Evolutionary conservation across 495 filamentous ascomycete species (phyloP), one percentile per base, ranked within the genome.

Genomic region (Cairneyella variabilis): DNA sequence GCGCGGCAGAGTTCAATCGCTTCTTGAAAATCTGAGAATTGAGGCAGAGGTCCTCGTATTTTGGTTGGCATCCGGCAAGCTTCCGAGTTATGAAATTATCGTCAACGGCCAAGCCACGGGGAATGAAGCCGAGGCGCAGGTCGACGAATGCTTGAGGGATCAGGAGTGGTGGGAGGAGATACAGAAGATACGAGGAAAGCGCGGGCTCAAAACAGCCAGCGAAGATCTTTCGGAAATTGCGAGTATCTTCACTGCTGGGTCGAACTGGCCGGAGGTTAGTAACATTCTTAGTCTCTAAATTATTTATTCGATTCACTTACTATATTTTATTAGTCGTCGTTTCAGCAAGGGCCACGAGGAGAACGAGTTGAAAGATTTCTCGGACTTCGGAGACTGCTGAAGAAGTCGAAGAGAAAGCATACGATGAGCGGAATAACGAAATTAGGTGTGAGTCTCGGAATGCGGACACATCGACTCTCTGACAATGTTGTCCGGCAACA

Each of bases 81-180:
- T 93, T 10, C 72, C 80, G 46, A 83, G 82, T 2, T 95, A 95
- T 60, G 84, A 90, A 56, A 75, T 83, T 14, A 88, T 95, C 56
- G 76, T 95, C 26, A 89, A 91, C 59, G 89, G 86, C 0, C 63
- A 63, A 3, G 69, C 64, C 44, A 64, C 62, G 7, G 67, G 65
- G 16, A 60, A 62, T 16, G 63, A 68, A 21, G 65, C 67, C 7
- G 78, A 82, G 36, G 70, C 74, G 1, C 70, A 73, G 17, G 81
- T 90, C 20, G 72, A 86, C 34, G 71, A 76, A 10, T 73, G 77
- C 37, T 64, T 93, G 38, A 76, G 78, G 51, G 76, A 83, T 14
- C 83, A 93, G 59, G 83, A 83, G 32, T 95, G 90, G 90, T 95
- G 90, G 90, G 77, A 84, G 53, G 86, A 89, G 34, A 69, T 92